Evolutionary conservation across 2,329 filamentous ascomycete species (phyloP), one percentile per base, ranked within the genome.

Genomic region (Botrytis sinoallii): DNA sequence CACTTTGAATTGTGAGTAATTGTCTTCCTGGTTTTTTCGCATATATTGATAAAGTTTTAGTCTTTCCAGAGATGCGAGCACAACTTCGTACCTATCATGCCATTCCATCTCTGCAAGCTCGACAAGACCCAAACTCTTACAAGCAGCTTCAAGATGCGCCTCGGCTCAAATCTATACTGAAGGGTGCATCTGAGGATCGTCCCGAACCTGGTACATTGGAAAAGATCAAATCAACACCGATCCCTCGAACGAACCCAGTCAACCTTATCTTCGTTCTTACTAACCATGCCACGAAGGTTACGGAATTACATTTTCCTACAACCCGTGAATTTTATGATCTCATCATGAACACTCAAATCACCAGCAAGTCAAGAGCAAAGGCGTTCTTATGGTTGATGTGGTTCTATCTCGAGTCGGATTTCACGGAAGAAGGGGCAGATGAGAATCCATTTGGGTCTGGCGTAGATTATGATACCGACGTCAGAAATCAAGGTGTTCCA

Each of bases 21-120:
- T 48, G 16, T 14, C 70, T 74, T 73, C 52, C 25, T 16, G 32
- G 14, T 73, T 52, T 65, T 46, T 63, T 59, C 63, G 72, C 73
- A 63, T 66, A 61, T 67, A 35, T 78, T 82, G 77, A 83, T 79
- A 71, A 75, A 71, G 29, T 75, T 48, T 70, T 81, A 97, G 96
- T 99, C 86, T 99, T 99, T 82, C 96, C 96, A 35, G 96, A 99
- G 83, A 99, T 99, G 96, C 93, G 96, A 83, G 96, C 96, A 44
- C 96, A 99, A 81, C 87, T 99, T 46, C 92, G 96, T 82, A 99
- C 96, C 52, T 99, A 99, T 84, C 96, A 99, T 82, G 95, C 96
- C 20, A 99, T 99, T 77, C 96, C 96, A 22, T 98, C 94, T 1
- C 87, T 99, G 10, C 96, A 99, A 84, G 95, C 95, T 64, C 93